Evolutionary conservation across 2,329 filamentous ascomycete genomes (phyloP).

Genomic region (Fusarium sp.): DNA sequence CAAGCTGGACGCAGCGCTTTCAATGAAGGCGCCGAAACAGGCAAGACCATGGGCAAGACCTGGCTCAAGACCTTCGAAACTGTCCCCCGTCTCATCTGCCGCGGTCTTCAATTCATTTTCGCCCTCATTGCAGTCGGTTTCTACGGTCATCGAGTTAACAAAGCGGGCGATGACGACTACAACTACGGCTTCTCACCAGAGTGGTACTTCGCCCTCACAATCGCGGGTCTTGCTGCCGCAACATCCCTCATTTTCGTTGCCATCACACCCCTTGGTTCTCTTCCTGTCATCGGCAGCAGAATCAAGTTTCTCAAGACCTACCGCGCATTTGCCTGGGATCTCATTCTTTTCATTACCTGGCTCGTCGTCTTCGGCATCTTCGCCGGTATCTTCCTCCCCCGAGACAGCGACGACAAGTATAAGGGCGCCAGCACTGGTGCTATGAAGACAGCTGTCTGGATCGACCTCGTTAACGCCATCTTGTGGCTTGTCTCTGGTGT

Average conservation of each 20-base stretch:
- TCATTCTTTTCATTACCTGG: slow-evolving; percentile 64
- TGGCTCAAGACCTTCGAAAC: slow-evolving; percentile 60
- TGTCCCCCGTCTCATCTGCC: slow-evolving; percentile 64
- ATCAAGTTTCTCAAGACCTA: slow-evolving; percentile 55
- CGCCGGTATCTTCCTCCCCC: slow-evolving; percentile 74
- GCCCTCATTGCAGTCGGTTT: slow-evolving; percentile 76
- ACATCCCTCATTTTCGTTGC: slow-evolving; percentile 61
- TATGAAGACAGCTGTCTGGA: slow-evolving; percentile 80
- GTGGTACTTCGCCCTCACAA: slow-evolving; percentile 73
- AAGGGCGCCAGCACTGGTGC: slow-evolving; percentile 55
- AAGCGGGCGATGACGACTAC: slow-evolving; percentile 52
- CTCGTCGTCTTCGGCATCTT: slow-evolving; percentile 78
- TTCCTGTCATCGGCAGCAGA: slow-evolving; percentile 50
- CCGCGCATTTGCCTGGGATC: slow-evolving; percentile 59
- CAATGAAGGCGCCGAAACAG: slow-evolving; percentile 51
- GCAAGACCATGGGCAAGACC: slow-evolving; percentile 58
- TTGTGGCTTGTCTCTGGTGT: slow-evolving; percentile 69
- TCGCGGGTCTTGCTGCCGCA: slow-evolving; percentile 65
- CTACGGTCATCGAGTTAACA: slow-evolving; percentile 69
- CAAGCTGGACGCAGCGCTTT: slow-evolving; percentile 50
- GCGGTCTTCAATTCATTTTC: slow-evolving; percentile 76
- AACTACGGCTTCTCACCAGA: slow-evolving; percentile 60
- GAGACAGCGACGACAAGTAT: slow-evolving; percentile 64
- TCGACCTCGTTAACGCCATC: slow-evolving; percentile 74
- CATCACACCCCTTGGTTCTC: slow-evolving; percentile 51